Percentiles rank a stretch among this genome's conserved stretches.
phyloP scores from a whole-genome alignment of 2,329 filamentous ascomycete species.

The Talaromyces pinophilus region DNA sequence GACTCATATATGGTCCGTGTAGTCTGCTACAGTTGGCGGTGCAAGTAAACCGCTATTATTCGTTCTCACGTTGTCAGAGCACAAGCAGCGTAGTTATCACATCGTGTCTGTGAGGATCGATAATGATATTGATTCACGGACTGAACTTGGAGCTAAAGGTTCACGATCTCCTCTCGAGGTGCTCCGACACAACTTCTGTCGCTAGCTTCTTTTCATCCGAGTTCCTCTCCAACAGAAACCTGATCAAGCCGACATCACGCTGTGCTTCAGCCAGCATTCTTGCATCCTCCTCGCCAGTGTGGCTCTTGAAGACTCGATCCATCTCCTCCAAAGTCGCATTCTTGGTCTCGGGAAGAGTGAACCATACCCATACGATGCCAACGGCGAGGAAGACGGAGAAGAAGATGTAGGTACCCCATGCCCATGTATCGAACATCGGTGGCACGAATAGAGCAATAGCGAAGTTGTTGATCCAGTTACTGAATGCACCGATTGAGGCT shows the following conservation, averaged over 20 bases:
- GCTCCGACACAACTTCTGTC: neutral
- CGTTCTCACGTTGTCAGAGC: neutral
- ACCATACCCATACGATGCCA: conserved; percentile 50
- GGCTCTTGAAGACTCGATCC: conserved; percentile 36
- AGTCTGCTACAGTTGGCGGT: too few species aligned
- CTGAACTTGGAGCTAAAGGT: neutral
- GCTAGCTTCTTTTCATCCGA: conserved; percentile 1
- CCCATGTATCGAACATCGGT: conserved; percentile 60
- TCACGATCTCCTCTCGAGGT: neutral
- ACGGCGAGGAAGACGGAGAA: conserved; percentile 56
- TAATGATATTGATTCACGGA: neutral
- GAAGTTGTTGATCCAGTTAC: conserved; percentile 67
- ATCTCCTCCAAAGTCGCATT: conserved; percentile 56
- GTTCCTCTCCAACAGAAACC: neutral
- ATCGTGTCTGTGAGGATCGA: neutral
- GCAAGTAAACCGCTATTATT: too few species aligned
- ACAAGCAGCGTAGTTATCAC: neutral
- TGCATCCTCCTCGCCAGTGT: conserved; percentile 24
- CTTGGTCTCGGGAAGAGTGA: conserved; percentile 58
- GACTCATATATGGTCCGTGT: too few species aligned
- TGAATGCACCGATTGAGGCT: conserved; percentile 63
- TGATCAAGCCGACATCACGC: conserved; percentile 8
- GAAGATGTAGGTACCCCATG: conserved; percentile 59
- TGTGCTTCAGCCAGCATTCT: conserved; percentile 9
- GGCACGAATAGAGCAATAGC: conserved; percentile 65